Base-by-base conservation (phyloP, 1,284 basidiomycete species). In the Sphaerobolus stellatus region DNA sequence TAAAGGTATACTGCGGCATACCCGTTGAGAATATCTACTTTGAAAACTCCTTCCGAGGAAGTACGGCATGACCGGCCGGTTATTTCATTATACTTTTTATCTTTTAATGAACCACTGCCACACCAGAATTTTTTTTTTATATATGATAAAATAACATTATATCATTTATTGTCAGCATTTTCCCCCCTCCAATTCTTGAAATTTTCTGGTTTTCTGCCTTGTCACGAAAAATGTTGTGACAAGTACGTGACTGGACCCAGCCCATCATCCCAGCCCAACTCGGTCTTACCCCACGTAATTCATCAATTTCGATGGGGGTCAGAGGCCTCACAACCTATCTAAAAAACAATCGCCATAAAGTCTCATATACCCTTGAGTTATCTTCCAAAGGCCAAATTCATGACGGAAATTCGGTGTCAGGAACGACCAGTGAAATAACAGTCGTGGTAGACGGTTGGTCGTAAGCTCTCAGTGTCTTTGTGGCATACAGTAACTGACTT, bases 381-480 rank as follows among this genome's bases (percentile, higher is more conserved):
- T 28, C 43, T 24, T 38, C 25, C 24, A 43, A 16, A 8, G 33
- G 38, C 29, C 8, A n/a, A 11, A 22, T 14, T 33, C 2, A 14
- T 20, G 14, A 9, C n/a, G 31, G 7, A 5, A 38, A 28, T 9
- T n/a, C 31, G n/a, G 24, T 54, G 52, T 18, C 48, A 55, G 1
- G 53, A 61, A 52, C 55, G 54, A n/a, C 51, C 57, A 16, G 29
- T 14, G 33, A 24, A 13, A 57, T 59, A 38, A 62, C 59, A 65
- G 44, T 93, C 57, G 84, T 94, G 2, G 81, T 94, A 36, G 92
- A 95, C 72, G 90, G 83, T 41, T 92, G 88, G 90, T 92, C 91
- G 92, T 94, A 68, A 83, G 91, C 83, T 46, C 28, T 45, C 30
- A 54, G n/a, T 45, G 25, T 28, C 27, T 30, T 20, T 40, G 58